These are phyloP conservation scores for Fusarium xyrophilum DNA, from an alignment of 2,329 filamentous ascomycete species.

Conservation along the genomic window DNA sequence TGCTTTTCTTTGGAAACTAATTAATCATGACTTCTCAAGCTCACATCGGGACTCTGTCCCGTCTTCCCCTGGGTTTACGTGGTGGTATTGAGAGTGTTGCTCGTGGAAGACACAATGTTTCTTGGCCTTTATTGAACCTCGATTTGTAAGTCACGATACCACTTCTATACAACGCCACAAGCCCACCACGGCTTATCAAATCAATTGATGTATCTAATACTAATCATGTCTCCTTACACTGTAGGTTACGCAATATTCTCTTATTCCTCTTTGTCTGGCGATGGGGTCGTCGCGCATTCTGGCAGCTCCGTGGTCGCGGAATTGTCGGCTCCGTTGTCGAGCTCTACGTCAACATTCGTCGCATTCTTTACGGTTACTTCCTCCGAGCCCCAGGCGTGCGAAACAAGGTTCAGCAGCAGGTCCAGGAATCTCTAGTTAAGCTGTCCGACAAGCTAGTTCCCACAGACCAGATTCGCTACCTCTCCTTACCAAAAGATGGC, in stretches of 20 bases:
- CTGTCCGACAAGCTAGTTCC: slow-evolving; percentile 85
- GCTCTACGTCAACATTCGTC: slow-evolving; percentile 73
- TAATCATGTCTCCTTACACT: neutral
- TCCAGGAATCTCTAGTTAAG: slow-evolving; percentile 79
- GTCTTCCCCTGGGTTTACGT: slow-evolving; percentile 74
- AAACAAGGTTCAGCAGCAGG: slow-evolving; percentile 82
- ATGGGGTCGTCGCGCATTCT: slow-evolving; percentile 79
- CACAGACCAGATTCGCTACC: slow-evolving; percentile 73
- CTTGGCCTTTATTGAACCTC: slow-evolving; percentile 67
- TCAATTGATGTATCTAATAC: neutral
- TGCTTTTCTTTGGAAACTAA: neutral
- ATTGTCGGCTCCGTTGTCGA: slow-evolving; percentile 79
- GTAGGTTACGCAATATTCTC: slow-evolving; percentile 83
- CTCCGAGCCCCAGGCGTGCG: slow-evolving; percentile 86
- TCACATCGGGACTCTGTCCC: slow-evolving; percentile 70
- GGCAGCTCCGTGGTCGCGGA: slow-evolving; percentile 89
- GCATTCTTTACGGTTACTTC: slow-evolving; percentile 83
- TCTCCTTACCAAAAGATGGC: slow-evolving; percentile 81
- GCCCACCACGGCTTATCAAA: neutral
- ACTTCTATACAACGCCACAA: slow-evolving; percentile 3
- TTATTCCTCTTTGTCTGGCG: slow-evolving; percentile 89
- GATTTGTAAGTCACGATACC: slow-evolving; percentile 65
- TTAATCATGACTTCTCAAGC: slow-evolving; percentile 23
- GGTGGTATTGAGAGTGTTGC: slow-evolving; percentile 70
- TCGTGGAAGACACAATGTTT: slow-evolving; percentile 61